Percentiles rank a stretch among this genome's conserved stretches.
Evolutionary conservation across 768 basidiomycete species (phyloP).

Genomic region (Amyloporia xantha): DNA sequence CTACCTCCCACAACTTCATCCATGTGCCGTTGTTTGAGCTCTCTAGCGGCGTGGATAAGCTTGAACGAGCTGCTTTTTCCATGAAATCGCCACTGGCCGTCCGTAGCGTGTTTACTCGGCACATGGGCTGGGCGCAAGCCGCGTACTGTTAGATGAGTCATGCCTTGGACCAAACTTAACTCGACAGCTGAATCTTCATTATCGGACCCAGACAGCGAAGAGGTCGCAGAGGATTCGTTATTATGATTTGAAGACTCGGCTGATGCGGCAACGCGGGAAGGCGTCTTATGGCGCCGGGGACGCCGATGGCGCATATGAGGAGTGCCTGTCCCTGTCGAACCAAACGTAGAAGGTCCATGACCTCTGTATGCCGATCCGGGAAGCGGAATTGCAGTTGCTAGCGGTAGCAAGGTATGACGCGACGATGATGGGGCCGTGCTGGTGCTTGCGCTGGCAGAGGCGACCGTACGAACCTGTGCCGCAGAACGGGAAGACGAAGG

Average conservation of each 20-base stretch:
- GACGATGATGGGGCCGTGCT: neutral
- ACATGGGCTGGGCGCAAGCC: slow-evolving; percentile 33
- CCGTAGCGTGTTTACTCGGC: slow-evolving; percentile 18
- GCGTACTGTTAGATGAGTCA: slow-evolving; percentile 28
- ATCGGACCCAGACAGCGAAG: slow-evolving; percentile 23
- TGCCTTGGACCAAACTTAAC: slow-evolving; percentile 32
- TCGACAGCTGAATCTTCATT: slow-evolving; percentile 33
- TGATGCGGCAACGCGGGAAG: neutral
- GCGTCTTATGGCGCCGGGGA: neutral
- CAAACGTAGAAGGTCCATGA: neutral
- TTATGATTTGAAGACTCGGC: neutral
- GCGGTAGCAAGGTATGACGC: neutral
- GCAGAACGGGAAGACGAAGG: neutral
- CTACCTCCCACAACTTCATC: slow-evolving; percentile 26
- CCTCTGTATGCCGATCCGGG: neutral
- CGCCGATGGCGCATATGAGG: too few species aligned
- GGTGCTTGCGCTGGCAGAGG: neutral
- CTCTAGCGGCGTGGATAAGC: slow-evolving; percentile 47
- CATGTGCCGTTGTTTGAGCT: slow-evolving; percentile 46
- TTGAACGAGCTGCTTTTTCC: slow-evolving; percentile 54
- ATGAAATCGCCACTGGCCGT: slow-evolving; percentile 48
- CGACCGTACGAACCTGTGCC: neutral
- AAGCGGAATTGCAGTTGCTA: neutral
- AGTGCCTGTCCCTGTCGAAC: neutral
- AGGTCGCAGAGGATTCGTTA: slow-evolving; percentile 3